Conservation (phyloP, 179 eudicot species). For the Sideroxylon spinosum region DNA sequence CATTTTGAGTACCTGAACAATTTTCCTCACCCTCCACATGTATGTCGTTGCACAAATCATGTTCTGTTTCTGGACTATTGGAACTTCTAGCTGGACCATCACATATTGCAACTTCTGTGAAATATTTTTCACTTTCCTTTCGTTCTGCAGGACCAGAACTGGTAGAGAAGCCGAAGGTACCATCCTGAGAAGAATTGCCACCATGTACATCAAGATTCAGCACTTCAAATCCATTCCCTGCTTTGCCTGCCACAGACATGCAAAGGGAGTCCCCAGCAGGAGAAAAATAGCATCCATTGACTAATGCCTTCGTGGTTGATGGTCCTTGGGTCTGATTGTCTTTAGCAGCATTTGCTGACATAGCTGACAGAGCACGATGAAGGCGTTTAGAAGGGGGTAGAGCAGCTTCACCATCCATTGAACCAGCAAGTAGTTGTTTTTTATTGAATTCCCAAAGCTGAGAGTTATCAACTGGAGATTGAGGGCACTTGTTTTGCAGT, state of each 20-base stretch:
- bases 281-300: constrained; percentile 20
- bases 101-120: background rate
- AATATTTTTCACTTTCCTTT: constrained; percentile 22
- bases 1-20: constrained; percentile 14
- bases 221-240: constrained; percentile 21
- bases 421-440: constrained; percentile 36
- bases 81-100: constrained; percentile 20
- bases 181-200: constrained; percentile 3
- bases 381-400: constrained; percentile 95
- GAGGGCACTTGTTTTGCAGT: constrained; percentile 23
- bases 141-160: constrained; percentile 22
- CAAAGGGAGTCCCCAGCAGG: constrained; percentile 16
- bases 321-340: constrained; percentile 38
- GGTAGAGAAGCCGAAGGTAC: constrained; percentile 23
- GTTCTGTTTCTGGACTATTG: constrained; percentile 14
- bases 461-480: constrained; percentile 31
- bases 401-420: constrained; percentile 83
- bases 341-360: constrained; percentile 92
- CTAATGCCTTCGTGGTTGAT: constrained; percentile 23
- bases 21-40: constrained; percentile 19
- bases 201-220: constrained; percentile 15
- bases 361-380: constrained; percentile 91
- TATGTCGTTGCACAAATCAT: constrained; percentile 20
- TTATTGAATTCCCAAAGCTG: constrained; percentile 35
- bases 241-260: constrained; percentile 17